Base-by-base conservation (phyloP, 2,329 filamentous ascomycete genomes). In the Delphinella strobiligena region DNA sequence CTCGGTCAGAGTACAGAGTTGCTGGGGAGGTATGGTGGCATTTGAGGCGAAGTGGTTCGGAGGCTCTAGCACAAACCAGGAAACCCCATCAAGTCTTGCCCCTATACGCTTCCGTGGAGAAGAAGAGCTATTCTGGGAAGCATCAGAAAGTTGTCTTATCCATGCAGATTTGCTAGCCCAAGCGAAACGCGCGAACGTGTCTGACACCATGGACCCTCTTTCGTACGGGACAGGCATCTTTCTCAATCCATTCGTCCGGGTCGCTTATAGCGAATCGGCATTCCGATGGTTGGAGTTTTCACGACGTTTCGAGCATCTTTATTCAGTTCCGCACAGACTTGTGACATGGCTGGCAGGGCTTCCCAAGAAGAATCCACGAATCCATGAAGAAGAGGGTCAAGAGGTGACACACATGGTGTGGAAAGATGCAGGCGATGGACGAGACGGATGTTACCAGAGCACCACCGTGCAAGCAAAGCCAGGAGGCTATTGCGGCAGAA, bases 21-120 rank as follows among this genome's bases (percentile, higher is more conserved):
- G 82, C 59, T 87, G 82, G 82, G 79, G 80, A 38, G 82, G 82
- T 15, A 85, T 86, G 73, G 78, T 75, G 2, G 74, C 74, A 2
- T 78, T 78, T 58, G 71, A 79, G 52, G 76, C 73, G 1, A 60
- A 61, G 34, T 76, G 72, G 55, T 72, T 80, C 36, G 72, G 77
- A 7, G 22, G 49, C 59, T 36, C 16, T 38, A 39, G 22, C 22
- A 27, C 12, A 27, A 12, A 7, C 22, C 32, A 16, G 16, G 32
- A 34, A 16, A 7, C 10, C 10, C 12, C n/a, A n/a, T n/a, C 15
- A 12, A 24, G 29, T 52, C 19, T 51, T 56, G n/a, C n/a, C 2
- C 73, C 60, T 11, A 51, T 67, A 16, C 61, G 58, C 16, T 67
- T 68, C 46, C 61, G 64, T 5, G 59, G 59, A 38, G 61, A 63